These are phyloP conservation scores for Solanum chilense DNA, from an alignment of 257 asterid species.

Conservation along the genomic window DNA sequence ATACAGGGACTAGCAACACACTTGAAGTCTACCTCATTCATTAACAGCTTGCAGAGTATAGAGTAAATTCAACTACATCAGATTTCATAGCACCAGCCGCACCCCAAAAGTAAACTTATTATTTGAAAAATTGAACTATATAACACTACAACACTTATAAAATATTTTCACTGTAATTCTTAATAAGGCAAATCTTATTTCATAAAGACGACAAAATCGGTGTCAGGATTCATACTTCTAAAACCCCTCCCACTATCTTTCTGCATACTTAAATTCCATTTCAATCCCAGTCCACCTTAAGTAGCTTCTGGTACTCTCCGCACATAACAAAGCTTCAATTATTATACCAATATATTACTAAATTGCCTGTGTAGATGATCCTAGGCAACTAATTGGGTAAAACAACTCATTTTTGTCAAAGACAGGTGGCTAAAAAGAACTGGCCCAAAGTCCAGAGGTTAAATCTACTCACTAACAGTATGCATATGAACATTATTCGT, in stretches of 20 bases:
- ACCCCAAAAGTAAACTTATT: not conserved
- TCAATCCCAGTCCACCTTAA: not conserved
- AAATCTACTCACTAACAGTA: not conserved
- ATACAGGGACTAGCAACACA: not conserved
- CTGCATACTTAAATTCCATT: not conserved
- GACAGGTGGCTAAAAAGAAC: not conserved
- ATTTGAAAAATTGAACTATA: not conserved
- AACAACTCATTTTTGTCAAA: not conserved
- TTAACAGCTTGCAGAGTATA: not conserved
- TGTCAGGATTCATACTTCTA: not conserved
- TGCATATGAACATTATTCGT: not conserved
- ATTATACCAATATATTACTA: not conserved
- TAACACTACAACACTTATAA: not conserved
- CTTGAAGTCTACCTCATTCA: not conserved
- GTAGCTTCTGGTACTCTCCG: not conserved
- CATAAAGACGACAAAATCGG: not conserved
- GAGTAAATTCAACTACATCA: not conserved
- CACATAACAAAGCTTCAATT: not conserved
- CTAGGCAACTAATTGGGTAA: not conserved
- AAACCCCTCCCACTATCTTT: not conserved
- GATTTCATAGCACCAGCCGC: not conserved
- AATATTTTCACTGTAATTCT: not conserved
- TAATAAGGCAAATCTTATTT: not conserved
- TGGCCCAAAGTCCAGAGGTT: not conserved
- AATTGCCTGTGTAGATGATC: not conserved